phyloP scores from a whole-genome alignment of 495 filamentous ascomycete species.

The Penicillium verhagenii region DNA sequence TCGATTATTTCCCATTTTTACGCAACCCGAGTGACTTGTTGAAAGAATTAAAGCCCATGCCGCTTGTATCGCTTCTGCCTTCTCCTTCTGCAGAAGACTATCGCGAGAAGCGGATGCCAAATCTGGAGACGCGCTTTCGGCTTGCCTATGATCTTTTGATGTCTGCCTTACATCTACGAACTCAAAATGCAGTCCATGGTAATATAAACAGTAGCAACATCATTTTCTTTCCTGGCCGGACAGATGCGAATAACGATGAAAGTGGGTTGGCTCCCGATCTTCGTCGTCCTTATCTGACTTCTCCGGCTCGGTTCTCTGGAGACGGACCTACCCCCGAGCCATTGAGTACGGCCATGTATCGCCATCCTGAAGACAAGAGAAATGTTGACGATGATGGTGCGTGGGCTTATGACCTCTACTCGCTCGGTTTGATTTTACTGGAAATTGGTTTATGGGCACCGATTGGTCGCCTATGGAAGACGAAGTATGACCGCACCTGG shows the following conservation, averaged over 20 bases:
- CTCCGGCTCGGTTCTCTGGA: constrained; percentile 76
- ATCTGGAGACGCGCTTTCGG: constrained; percentile 77
- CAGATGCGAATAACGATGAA: constrained; percentile 40
- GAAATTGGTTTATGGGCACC: constrained; percentile 91
- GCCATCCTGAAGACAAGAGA: constrained; percentile 72
- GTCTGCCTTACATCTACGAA: constrained; percentile 73
- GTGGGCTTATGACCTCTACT: constrained; percentile 77
- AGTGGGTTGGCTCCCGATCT: constrained; percentile 54
- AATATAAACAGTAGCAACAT: constrained; percentile 80
- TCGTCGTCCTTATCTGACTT: constrained; percentile 71
- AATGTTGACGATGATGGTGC: constrained; percentile 50
- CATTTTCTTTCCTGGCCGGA: constrained; percentile 64
- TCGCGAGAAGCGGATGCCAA: constrained; percentile 45
- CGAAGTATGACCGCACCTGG: constrained; percentile 61
- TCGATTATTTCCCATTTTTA: constrained; percentile 49
- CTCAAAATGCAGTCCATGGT: constrained; percentile 72
- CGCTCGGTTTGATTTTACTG: constrained; percentile 76
- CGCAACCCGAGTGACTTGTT: constrained; percentile 44
- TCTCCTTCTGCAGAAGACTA: constrained; percentile 48
- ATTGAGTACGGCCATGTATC: constrained; percentile 64
- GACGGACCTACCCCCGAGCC: constrained; percentile 54
- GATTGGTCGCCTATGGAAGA: constrained; percentile 64
- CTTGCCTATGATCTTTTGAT: constrained; percentile 77
- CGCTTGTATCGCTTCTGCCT: constrained; percentile 49
- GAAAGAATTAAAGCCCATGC: constrained; percentile 42